phyloP scores from a whole-genome alignment of 352 stramenopile species.

The Globisporangium okanoganense region DNA sequence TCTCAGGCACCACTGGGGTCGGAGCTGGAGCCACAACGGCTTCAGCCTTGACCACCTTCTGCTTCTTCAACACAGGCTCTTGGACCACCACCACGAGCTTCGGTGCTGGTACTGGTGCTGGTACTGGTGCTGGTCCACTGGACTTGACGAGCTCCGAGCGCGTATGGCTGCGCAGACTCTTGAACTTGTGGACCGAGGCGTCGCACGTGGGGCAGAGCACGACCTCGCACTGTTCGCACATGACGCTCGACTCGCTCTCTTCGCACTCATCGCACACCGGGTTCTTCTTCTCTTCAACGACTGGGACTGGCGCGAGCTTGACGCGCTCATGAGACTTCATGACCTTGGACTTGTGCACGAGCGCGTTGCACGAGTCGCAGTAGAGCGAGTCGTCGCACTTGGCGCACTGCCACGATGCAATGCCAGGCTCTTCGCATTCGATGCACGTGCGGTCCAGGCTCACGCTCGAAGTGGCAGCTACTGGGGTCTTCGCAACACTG shows the following conservation, averaged over 20 bases:
- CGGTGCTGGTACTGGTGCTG: background rate
- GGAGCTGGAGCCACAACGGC: background rate
- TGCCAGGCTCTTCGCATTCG: constrained; percentile 50
- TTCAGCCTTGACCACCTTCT: constrained; percentile 11
- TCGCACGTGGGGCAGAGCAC: constrained; percentile 52
- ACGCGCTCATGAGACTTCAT: constrained; percentile 54
- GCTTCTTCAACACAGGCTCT: constrained; percentile 20
- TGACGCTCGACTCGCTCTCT: constrained; percentile 25
- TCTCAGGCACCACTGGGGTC: background rate
- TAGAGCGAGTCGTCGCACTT: constrained; percentile 63
- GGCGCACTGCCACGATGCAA: constrained; percentile 44
- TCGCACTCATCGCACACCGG: constrained; percentile 57
- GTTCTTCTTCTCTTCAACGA: constrained; percentile 11
- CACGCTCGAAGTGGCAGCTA: background rate
- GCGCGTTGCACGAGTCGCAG: constrained; percentile 53
- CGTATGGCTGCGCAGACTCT: constrained; percentile 53
- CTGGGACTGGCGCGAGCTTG: constrained; percentile 25
- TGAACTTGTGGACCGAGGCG: constrained; percentile 65
- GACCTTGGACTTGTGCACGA: constrained; percentile 57
- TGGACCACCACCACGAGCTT: background rate
- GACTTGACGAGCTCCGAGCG: constrained; percentile 20
- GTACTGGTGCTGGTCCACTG: background rate
- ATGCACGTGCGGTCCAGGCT: constrained; percentile 40
- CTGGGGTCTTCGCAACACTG: constrained; percentile 11
- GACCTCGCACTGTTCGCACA: constrained; percentile 60